Evolutionary conservation across 75 land plant species (phyloP).

Genomic region (Chamaecyparis obtusa): DNA sequence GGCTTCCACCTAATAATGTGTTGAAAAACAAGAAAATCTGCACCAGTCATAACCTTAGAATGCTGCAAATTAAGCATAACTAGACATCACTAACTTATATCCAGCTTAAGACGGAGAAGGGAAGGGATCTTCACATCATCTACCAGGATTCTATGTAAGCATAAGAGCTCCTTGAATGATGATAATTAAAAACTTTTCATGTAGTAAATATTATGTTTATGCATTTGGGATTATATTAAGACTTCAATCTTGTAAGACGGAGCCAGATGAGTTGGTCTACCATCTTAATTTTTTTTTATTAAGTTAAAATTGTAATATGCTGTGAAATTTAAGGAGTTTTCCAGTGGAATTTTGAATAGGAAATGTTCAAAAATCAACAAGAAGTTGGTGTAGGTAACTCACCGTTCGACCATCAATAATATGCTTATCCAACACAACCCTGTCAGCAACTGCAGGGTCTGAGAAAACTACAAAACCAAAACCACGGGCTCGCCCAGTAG

Average conservation of each 20-base stretch:
- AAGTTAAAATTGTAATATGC: background rate
- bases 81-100: background rate
- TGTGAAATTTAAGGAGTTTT: background rate
- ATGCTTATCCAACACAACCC: conserved; percentile 82
- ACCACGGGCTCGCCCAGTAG: conserved; percentile 96
- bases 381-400: conserved; percentile 11
- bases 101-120: background rate
- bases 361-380: background rate
- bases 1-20: conserved; percentile 80
- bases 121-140: background rate
- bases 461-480: conserved; percentile 93
- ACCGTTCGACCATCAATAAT: conserved; percentile 81
- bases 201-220: background rate
- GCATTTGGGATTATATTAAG: background rate
- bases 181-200: background rate
- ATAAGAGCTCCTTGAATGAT: background rate
- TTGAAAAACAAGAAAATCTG: conserved; percentile 8
- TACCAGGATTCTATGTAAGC: background rate
- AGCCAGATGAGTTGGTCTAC: background rate
- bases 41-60: conserved; percentile 9
- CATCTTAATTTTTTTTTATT: background rate
- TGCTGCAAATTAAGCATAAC: background rate
- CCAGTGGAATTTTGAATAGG: background rate
- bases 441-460: conserved; percentile 83
- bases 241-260: background rate